phyloP scores from a whole-genome alignment of 2,329 filamentous ascomycete species.

The Microdochium paspali region DNA sequence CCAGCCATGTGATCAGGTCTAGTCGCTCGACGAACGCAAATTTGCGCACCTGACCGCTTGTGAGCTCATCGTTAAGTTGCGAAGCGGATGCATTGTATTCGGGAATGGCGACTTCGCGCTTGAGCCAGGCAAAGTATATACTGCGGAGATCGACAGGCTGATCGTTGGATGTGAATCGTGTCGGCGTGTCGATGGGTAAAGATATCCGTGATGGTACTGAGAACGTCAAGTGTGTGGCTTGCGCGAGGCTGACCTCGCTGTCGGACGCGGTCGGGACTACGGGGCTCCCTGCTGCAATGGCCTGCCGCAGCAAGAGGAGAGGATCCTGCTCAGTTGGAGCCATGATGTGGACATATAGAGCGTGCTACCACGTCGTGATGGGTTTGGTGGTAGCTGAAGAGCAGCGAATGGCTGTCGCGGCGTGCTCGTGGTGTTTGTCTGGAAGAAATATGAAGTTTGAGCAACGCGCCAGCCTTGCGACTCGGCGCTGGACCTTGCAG shows the following conservation, averaged over 20 bases:
- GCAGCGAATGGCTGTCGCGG: not conserved
- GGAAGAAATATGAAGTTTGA: not conserved
- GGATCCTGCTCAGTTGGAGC: conserved; percentile 59
- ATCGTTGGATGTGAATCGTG: conserved; percentile 76
- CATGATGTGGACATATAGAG: conserved; percentile 30
- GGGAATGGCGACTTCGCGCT: conserved; percentile 80
- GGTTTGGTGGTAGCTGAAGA: not conserved
- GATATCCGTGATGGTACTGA: conserved; percentile 47
- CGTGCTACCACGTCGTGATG: not conserved
- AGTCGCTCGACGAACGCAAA: conserved; percentile 85
- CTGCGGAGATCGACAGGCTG: conserved; percentile 77
- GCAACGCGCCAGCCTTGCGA: not conserved
- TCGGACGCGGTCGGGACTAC: conserved; percentile 67
- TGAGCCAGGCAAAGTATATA: conserved; percentile 93
- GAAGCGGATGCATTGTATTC: conserved; percentile 84
- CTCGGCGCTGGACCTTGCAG: too few species aligned
- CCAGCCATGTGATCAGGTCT: conserved; percentile 88
- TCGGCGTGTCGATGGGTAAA: conserved; percentile 62
- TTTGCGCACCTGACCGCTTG: conserved; percentile 67
- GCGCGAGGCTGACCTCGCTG: conserved; percentile 59
- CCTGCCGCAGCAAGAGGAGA: conserved; percentile 73
- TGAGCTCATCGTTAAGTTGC: conserved; percentile 70
- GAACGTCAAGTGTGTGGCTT: conserved; percentile 75
- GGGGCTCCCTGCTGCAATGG: conserved; percentile 61
- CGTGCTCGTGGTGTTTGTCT: not conserved